A percentile compares a stretch with the other conserved stretches of the same genome.
Evolutionary conservation across 2,329 filamentous ascomycete species (phyloP).

Genomic region (Aspergillus piperis): DNA sequence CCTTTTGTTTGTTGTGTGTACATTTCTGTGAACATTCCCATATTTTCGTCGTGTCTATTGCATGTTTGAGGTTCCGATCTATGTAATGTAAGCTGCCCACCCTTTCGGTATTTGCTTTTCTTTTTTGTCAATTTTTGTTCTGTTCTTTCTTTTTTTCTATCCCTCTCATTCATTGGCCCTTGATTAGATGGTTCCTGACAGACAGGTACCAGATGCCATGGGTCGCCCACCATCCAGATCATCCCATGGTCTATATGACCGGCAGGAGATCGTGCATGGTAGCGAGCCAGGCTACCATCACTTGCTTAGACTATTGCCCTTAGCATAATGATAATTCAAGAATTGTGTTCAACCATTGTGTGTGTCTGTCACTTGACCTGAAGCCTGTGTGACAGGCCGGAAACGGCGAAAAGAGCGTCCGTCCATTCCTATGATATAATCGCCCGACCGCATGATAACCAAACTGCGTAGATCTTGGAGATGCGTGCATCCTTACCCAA

Average conservation of each 20-base stretch:
- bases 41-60: no score
- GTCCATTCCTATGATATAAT: constrained; percentile 2
- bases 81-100: not conserved
- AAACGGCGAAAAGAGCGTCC: not conserved
- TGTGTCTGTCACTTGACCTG: no score
- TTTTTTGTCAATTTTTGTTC: not conserved
- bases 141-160: not conserved
- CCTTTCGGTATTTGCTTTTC: no score
- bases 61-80: not conserved
- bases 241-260: not conserved
- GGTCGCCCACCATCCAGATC: not conserved
- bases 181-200: constrained; percentile 2
- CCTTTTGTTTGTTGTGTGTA: no score
- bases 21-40: no score
- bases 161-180: not conserved
- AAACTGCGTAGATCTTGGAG: not conserved
- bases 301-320: not conserved
- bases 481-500: not conserved
- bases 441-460: constrained; percentile 2
- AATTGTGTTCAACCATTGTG: no score
- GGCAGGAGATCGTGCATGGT: not conserved
- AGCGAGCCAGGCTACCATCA: constrained; percentile 2
- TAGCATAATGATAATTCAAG: no score
- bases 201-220: not conserved
- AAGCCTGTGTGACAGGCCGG: not conserved